phyloP scores from a whole-genome alignment of 495 filamentous ascomycete genomes.

The Neurospora sp. region DNA sequence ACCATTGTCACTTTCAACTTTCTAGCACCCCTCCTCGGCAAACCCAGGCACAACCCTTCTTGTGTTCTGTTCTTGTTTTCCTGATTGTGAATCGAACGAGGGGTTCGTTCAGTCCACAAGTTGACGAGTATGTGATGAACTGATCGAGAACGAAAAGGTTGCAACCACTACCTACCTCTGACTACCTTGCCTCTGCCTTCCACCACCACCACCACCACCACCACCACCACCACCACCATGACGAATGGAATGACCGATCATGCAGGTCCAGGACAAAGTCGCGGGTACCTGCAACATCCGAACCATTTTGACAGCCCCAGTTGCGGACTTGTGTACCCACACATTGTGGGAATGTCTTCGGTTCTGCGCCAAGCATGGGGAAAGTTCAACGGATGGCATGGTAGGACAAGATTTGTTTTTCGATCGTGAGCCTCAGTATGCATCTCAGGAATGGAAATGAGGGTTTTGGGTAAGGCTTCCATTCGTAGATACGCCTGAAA shows the following conservation, averaged over 20 bases:
- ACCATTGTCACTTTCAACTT: neutral
- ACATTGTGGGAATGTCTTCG: neutral
- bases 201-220: neutral
- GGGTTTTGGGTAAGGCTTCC: neutral
- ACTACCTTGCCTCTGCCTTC: too few species aligned
- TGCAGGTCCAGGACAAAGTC: neutral
- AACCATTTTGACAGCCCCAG: neutral
- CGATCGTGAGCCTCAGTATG: neutral
- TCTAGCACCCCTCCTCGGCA: neutral
- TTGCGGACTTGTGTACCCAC: neutral
- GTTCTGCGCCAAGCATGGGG: neutral
- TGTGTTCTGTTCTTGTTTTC: too few species aligned
- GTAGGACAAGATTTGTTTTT: neutral
- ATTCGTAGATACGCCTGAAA: neutral
- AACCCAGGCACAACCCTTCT: too few species aligned
- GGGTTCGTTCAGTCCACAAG: neutral
- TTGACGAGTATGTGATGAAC: neutral
- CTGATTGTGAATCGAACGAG: too few species aligned
- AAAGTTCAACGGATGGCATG: too few species aligned
- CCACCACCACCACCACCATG: neutral
- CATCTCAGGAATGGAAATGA: neutral
- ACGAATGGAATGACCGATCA: neutral
- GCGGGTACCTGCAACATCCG: neutral
- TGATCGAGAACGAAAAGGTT: neutral
- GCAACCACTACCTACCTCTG: neutral